These are phyloP conservation scores for Fragaria ananassa DNA, from an alignment of 306 rosid species.

Conservation along the genomic window DNA sequence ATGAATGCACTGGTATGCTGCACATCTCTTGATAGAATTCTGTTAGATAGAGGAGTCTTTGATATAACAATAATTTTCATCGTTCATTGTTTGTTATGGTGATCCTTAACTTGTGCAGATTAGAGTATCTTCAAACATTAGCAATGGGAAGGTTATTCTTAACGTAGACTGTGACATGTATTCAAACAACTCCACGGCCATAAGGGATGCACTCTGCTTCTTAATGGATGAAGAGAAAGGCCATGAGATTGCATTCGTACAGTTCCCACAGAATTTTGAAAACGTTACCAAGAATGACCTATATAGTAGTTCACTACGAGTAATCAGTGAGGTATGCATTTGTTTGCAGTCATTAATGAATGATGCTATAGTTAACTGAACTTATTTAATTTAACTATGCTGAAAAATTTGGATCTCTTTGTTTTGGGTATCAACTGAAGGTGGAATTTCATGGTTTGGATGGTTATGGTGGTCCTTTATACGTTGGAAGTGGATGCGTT, in stretches of 20 bases:
- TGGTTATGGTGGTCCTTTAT: slow-evolving; percentile 64
- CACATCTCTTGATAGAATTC: background rate
- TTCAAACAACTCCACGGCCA: slow-evolving; percentile 60
- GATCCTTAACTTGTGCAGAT: slow-evolving; percentile 39
- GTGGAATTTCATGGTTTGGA: slow-evolving; percentile 61
- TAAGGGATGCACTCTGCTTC: slow-evolving; percentile 76
- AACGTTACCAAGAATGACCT: slow-evolving; percentile 62
- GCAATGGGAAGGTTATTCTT: slow-evolving; percentile 67
- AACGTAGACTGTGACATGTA: slow-evolving; percentile 87
- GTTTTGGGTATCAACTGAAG: slow-evolving; percentile 25
- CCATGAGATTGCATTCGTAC: slow-evolving; percentile 67
- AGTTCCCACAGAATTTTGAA: slow-evolving; percentile 55
- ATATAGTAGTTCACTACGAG: slow-evolving; percentile 31
- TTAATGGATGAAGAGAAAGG: slow-evolving; percentile 76
- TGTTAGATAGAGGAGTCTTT: background rate
- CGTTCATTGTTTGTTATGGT: background rate
- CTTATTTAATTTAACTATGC: background rate
- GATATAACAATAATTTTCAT: background rate
- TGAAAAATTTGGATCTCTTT: background rate
- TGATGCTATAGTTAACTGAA: background rate
- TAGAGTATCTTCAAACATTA: slow-evolving; percentile 76
- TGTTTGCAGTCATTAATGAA: background rate
- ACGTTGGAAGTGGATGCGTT: slow-evolving; percentile 73
- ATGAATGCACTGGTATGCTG: slow-evolving; percentile 74
- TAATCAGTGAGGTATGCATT: slow-evolving; percentile 35